phyloP scores from a whole-genome alignment of 768 basidiomycete species.

The Collybia sordida region DNA sequence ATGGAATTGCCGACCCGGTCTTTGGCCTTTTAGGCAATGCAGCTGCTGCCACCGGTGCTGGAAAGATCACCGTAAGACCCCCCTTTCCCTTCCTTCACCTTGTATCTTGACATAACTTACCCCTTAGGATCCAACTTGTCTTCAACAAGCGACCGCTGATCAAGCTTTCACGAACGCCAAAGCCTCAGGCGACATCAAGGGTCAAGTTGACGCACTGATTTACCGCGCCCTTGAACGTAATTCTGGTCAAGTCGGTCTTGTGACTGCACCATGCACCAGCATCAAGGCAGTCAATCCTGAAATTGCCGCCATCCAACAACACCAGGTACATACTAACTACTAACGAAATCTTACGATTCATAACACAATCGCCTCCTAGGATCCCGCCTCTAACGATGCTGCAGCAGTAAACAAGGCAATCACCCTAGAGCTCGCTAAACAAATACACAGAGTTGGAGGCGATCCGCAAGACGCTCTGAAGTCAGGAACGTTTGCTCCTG shows the following conservation, averaged over 20 bases:
- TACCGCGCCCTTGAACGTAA: conserved; percentile 70
- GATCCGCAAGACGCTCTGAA: conserved; percentile 57
- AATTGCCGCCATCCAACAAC: conserved; percentile 62
- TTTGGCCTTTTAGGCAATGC: conserved; percentile 66
- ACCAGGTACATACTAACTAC: conserved; percentile 37
- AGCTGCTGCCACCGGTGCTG: conserved; percentile 55
- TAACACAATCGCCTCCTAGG: conserved; percentile 27
- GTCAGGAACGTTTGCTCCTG: conserved; percentile 63
- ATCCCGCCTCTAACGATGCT: conserved; percentile 59
- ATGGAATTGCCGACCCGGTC: conserved; percentile 57
- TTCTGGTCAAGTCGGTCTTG: conserved; percentile 51
- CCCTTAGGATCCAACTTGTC: conserved; percentile 52
- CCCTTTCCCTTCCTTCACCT: background rate
- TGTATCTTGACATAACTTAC: background rate
- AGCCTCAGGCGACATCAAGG: conserved; percentile 53
- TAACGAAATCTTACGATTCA: background rate
- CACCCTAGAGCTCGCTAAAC: conserved; percentile 58
- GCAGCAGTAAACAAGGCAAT: conserved; percentile 65
- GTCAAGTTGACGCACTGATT: conserved; percentile 57
- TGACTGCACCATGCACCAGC: conserved; percentile 48
- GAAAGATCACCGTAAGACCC: conserved; percentile 47
- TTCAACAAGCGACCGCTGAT: conserved; percentile 66
- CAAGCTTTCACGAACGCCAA: conserved; percentile 77
- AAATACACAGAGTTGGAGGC: conserved; percentile 64
- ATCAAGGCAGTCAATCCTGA: conserved; percentile 61